Conservation (phyloP, 2,329 filamentous ascomycete genomes). For the Talaromyces sp. region DNA sequence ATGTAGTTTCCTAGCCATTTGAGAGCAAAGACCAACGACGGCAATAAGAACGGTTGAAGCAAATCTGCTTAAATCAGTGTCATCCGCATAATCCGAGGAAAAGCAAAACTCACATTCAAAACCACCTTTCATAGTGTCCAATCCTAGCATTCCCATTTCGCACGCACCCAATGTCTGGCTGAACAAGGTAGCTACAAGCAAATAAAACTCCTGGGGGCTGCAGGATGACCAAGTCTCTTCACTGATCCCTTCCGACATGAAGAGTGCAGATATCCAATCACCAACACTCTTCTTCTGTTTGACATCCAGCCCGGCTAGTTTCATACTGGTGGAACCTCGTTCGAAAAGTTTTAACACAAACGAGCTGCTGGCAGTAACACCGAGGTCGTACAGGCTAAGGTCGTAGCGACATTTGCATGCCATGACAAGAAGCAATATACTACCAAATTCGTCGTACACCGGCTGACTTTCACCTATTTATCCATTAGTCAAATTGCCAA, state of each 20-base stretch:
- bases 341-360: slow-evolving; percentile 56
- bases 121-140: slow-evolving; percentile 58
- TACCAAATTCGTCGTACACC: slow-evolving; percentile 63
- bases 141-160: slow-evolving; percentile 51
- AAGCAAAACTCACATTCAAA: slow-evolving; percentile 54
- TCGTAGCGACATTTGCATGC: slow-evolving; percentile 57
- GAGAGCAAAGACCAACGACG: slow-evolving; percentile 57
- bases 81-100: neutral
- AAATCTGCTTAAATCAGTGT: slow-evolving; percentile 45
- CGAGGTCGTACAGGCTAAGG: slow-evolving; percentile 51
- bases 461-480: slow-evolving; percentile 56
- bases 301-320: slow-evolving; percentile 50
- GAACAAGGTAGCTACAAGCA: slow-evolving; percentile 60
- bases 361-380: slow-evolving; percentile 47
- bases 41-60: slow-evolving; percentile 60
- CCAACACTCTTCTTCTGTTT: slow-evolving; percentile 56
- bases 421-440: slow-evolving; percentile 57
- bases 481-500: slow-evolving; percentile 18
- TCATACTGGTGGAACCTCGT: slow-evolving; percentile 44
- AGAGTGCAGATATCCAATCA: slow-evolving; percentile 60
- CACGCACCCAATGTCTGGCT: slow-evolving; percentile 59
- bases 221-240: slow-evolving; percentile 63
- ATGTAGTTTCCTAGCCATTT: slow-evolving; percentile 58
- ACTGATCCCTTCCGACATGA: slow-evolving; percentile 59
- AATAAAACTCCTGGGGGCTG: slow-evolving; percentile 62